Conservation (phyloP, 73 alveolate genomes). For the Blepharisma stoltei region DNA sequence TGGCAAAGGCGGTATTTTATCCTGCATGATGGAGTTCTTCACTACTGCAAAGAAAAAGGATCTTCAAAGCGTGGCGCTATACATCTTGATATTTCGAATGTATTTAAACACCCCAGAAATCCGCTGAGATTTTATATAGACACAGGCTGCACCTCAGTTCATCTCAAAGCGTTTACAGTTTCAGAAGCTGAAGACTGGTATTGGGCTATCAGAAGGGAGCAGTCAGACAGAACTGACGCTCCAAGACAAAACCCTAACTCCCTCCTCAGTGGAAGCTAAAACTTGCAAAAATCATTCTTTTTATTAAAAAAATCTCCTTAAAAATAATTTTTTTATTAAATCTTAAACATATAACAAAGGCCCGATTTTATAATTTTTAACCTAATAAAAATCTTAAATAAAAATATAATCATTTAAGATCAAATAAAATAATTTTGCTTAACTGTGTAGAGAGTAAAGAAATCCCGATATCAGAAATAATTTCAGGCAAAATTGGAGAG, state of each 20-base stretch:
- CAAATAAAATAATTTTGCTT: no score
- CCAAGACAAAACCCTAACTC: no score
- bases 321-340: no score
- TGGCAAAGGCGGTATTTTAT: conserved; percentile 14
- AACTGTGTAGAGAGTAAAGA: no score
- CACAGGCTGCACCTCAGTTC: conserved; percentile 1
- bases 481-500: not conserved
- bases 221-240: no score
- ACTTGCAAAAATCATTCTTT: no score
- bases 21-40: conserved; percentile 11
- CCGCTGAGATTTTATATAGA: conserved; percentile 43
- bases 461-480: not conserved
- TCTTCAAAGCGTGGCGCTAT: not conserved
- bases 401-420: no score
- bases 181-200: conserved; percentile 24
- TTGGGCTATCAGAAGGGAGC: not conserved
- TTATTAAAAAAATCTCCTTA: no score
- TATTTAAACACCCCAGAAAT: not conserved
- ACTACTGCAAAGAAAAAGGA: conserved; percentile 29
- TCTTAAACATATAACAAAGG: no score
- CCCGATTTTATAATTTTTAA: no score
- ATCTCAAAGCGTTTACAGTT: conserved; percentile 23
- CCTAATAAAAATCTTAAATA: no score
- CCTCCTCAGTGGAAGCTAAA: no score
- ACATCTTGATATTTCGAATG: not conserved